A percentile compares a stretch with the other conserved stretches of the same genome.
Conservation (phyloP, 2,329 filamentous ascomycete genomes). For the Alternaria sp. region DNA sequence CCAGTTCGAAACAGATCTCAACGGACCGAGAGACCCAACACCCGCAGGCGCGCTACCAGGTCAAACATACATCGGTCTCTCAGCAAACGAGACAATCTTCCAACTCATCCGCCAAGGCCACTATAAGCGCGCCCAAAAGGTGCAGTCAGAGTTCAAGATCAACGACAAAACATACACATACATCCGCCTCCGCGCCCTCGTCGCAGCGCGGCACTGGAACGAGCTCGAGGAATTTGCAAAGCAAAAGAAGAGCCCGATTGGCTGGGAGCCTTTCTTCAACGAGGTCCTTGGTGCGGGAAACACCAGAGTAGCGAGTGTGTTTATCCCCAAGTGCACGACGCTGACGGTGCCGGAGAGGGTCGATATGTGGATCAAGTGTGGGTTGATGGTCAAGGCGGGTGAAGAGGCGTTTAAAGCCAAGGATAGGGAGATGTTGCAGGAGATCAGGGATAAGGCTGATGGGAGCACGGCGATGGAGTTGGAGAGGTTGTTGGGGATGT, state of each 20-base stretch:
- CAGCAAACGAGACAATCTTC: slow-evolving; percentile 90
- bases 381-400: slow-evolving; percentile 83
- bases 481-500: slow-evolving; percentile 73
- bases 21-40: slow-evolving; percentile 57
- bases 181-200: slow-evolving; percentile 82
- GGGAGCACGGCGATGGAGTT: slow-evolving; percentile 77
- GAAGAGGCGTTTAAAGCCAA: slow-evolving; percentile 88
- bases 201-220: slow-evolving; percentile 88
- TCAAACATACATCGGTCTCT: slow-evolving; percentile 76
- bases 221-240: slow-evolving; percentile 87
- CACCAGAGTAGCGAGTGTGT: slow-evolving; percentile 79
- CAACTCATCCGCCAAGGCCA: slow-evolving; percentile 84
- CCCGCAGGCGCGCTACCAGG: slow-evolving; percentile 12
- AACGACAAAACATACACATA: slow-evolving; percentile 91
- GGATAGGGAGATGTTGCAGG: slow-evolving; percentile 76
- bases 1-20: slow-evolving; percentile 80
- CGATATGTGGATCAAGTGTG: slow-evolving; percentile 96
- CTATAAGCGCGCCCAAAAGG: slow-evolving; percentile 81
- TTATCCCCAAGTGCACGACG: slow-evolving; percentile 85
- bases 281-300: slow-evolving; percentile 88
- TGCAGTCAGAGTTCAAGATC: slow-evolving; percentile 91
- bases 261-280: slow-evolving; percentile 98
- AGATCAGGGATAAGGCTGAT: slow-evolving; percentile 75
- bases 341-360: slow-evolving; percentile 73
- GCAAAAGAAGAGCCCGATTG: slow-evolving; percentile 84